A percentile compares a stretch with the other conserved stretches of the same genome.
phyloP scores from a whole-genome alignment of 176 grass and related monocot species.

The Poa pratensis region DNA sequence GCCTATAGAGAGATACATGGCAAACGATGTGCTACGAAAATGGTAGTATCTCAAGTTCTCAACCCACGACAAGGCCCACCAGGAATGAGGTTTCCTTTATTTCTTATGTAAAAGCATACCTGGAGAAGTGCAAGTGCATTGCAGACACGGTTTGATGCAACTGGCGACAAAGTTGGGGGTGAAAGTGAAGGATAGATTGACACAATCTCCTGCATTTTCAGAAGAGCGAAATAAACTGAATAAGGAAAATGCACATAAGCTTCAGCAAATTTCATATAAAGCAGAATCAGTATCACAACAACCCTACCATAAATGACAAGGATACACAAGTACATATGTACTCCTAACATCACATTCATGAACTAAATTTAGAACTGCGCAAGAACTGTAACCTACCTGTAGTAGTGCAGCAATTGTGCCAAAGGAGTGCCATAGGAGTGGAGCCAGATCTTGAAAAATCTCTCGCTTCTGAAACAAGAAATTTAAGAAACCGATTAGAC shows the following conservation, averaged over 20 bases:
- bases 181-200: slow-evolving; percentile 78
- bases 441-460: slow-evolving; percentile 82
- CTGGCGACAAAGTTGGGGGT: slow-evolving; percentile 66
- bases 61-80: background rate
- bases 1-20: slow-evolving; percentile 1
- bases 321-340: background rate
- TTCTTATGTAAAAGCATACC: slow-evolving; percentile 50
- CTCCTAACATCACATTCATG: slow-evolving; percentile 27
- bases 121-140: slow-evolving; percentile 97
- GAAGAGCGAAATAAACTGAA: slow-evolving; percentile 24
- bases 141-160: slow-evolving; percentile 87
- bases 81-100: slow-evolving; percentile 29
- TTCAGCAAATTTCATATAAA: background rate
- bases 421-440: slow-evolving; percentile 91
- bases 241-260: slow-evolving; percentile 23
- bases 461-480: slow-evolving; percentile 52
- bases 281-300: background rate
- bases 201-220: slow-evolving; percentile 77
- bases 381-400: slow-evolving; percentile 58
- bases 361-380: slow-evolving; percentile 12
- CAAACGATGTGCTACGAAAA: background rate
- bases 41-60: slow-evolving; percentile 9
- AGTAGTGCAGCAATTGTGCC: slow-evolving; percentile 86
- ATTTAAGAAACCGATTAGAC: slow-evolving; percentile 19
- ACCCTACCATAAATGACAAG: background rate